Conservation (phyloP, 1,139 yeast genomes). For the Yamadazyma membranifaciens region DNA sequence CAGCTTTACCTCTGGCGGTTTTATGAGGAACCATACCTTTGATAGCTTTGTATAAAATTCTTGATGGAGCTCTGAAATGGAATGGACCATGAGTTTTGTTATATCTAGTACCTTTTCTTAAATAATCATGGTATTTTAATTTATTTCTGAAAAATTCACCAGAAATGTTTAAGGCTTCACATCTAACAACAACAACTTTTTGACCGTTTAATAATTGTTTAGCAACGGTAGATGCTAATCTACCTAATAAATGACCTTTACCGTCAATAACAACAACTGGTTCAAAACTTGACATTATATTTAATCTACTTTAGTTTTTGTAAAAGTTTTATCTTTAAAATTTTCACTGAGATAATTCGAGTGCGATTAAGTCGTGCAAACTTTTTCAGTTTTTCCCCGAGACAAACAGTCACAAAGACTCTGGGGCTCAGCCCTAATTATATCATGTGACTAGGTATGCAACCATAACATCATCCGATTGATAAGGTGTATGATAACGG, state of each 20-base stretch:
- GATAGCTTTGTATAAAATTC: slow-evolving; percentile 99
- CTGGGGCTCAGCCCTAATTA: neutral
- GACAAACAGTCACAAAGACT: slow-evolving; percentile 1
- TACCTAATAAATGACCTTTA: slow-evolving; percentile 99
- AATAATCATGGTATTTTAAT: slow-evolving; percentile 99
- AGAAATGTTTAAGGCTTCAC: slow-evolving; percentile 97
- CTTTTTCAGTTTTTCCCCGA: no score
- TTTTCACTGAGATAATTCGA: slow-evolving; percentile 8
- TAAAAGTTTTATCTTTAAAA: slow-evolving; percentile 7
- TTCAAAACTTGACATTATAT: slow-evolving; percentile 81
- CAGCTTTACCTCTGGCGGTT: slow-evolving; percentile 99
- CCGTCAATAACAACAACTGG: slow-evolving; percentile 98
- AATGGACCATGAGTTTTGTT: slow-evolving; percentile 99
- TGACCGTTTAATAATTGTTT: slow-evolving; percentile 98
- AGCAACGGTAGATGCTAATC: slow-evolving; percentile 98
- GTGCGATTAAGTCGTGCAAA: slow-evolving; percentile 1
- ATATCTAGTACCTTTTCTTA: slow-evolving; percentile 98
- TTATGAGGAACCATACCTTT: slow-evolving; percentile 99
- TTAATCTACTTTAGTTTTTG: slow-evolving; percentile 3
- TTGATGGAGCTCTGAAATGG: slow-evolving; percentile 99
- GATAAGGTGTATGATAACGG: no score
- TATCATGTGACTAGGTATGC: no score
- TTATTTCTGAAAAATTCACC: slow-evolving; percentile 99
- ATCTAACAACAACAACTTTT: slow-evolving; percentile 95
- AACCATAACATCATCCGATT: no score